These are phyloP conservation scores for Colletotrichum ledebouriae DNA, from an alignment of 2,329 filamentous ascomycete genomes.

Conservation along the genomic window DNA sequence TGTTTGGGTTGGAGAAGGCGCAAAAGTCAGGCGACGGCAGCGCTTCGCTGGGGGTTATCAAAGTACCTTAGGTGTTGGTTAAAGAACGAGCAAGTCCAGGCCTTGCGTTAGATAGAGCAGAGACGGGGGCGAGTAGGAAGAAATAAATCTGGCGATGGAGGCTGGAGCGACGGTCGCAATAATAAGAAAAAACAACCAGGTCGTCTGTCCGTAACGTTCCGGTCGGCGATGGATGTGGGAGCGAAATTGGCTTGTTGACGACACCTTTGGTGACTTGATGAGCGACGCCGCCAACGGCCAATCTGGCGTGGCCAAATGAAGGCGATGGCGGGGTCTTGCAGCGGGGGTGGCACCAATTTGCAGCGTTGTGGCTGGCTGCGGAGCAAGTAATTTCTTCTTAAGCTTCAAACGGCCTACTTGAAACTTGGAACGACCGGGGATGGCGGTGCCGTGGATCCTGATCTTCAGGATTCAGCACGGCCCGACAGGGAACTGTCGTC, in stretches of 20 bases:
- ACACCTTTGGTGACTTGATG: conserved; percentile 19
- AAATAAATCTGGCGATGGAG: conserved; percentile 36
- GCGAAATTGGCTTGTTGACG: conserved; percentile 39
- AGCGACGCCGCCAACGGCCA: conserved; percentile 37
- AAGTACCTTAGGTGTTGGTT: conserved; percentile 21
- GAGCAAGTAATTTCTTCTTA: conserved; percentile 41
- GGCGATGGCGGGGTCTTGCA: conserved; percentile 41
- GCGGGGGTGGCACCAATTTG: conserved; percentile 42
- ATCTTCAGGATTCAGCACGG: conserved; percentile 34
- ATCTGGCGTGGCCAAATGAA: conserved; percentile 30
- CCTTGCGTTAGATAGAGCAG: background rate
- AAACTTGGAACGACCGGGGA: conserved; percentile 40
- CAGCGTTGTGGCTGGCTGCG: conserved; percentile 39
- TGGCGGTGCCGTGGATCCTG: conserved; percentile 40
- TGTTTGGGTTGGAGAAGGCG: conserved; percentile 15
- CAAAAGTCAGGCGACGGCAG: background rate
- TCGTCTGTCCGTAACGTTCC: conserved; percentile 42
- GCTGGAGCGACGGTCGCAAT: conserved; percentile 39
- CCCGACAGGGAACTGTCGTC: conserved; percentile 32
- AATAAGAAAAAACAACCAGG: conserved; percentile 29
- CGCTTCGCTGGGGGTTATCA: conserved; percentile 39
- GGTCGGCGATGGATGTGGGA: conserved; percentile 31
- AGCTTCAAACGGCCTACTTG: conserved; percentile 35
- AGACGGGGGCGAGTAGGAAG: conserved; percentile 15
- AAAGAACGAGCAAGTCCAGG: background rate